These are phyloP conservation scores for Didymella segeticola DNA, from an alignment of 2,329 filamentous ascomycete species.

Conservation along the genomic window DNA sequence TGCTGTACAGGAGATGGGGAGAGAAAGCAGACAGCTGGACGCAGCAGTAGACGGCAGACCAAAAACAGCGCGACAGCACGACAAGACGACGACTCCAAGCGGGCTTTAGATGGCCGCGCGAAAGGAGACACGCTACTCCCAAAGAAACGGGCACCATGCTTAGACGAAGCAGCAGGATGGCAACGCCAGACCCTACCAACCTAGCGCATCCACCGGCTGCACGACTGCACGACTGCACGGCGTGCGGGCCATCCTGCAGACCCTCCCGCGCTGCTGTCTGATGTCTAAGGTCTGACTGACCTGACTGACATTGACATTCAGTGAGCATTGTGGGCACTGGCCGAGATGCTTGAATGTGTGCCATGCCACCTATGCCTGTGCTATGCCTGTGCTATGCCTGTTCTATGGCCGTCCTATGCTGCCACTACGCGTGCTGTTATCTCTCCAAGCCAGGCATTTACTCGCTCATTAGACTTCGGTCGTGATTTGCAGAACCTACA, in stretches of 20 bases:
- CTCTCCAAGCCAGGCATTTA: no score
- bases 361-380: no score
- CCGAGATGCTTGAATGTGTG: no score
- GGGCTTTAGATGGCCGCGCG: slow-evolving; percentile 20
- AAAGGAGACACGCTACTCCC: slow-evolving; percentile 26
- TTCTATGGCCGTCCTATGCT: neutral
- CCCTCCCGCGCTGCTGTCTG: slow-evolving; percentile 23
- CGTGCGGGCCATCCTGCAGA: slow-evolving; percentile 27
- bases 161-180: slow-evolving; percentile 26
- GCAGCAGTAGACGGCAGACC: neutral
- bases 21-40: neutral
- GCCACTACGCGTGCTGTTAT: neutral
- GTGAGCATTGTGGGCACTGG: neutral
- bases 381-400: no score
- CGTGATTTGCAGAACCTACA: neutral
- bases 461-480: no score
- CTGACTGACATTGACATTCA: neutral
- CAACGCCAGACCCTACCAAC: slow-evolving; percentile 24
- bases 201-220: slow-evolving; percentile 11
- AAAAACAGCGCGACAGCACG: no score
- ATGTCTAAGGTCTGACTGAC: neutral
- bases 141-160: slow-evolving; percentile 17
- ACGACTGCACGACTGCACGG: slow-evolving; percentile 9
- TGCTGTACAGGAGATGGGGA: no score
- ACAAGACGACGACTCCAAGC: slow-evolving; percentile 7